Evolutionary conservation across 1,284 basidiomycete genomes (phyloP), one percentile per base, ranked within the genome.

Genomic region (Heterobasidion occidentale): DNA sequence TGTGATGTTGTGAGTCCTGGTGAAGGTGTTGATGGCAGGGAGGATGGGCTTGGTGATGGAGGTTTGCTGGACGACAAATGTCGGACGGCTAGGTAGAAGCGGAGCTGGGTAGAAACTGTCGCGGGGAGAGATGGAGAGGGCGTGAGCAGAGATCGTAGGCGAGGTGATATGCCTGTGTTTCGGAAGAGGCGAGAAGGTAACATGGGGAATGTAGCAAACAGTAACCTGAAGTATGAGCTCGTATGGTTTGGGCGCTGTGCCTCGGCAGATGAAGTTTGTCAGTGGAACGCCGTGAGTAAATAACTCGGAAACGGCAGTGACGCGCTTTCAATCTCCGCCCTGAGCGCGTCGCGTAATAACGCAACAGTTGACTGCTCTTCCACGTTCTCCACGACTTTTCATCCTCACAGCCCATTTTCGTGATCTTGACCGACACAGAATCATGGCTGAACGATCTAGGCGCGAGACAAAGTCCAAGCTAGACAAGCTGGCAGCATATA

Each of bases 301-400:
- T 14, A 19, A 20, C 14, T 6, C 44, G 35, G 20, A 45, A 17
- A 33, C 19, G 36, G 49, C 9, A 53, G 48, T 53, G 66, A 47
- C 77, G 76, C 65, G 73, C 74, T 63, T 75, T 76, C 60, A 74
- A 79, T 72, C 74, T 71, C 59, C 58, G 71, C 58, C 53, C 44
- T n/a, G 63, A 67, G 11, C 38, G 38, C 38, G 65, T 64, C 65
- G 68, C 62, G 67, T 27, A 27, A 27, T 27, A 27, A 27, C 27
- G 27, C 5, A 27, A 4, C 27, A 27, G 27, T 27, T 27, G 27
- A 27, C 27, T 27, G 27, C 27, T 27, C 27, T 27, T 27, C 27
- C 27, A 27, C 27, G 27, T 6, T 27, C 27, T 27, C 27, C 27
- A 27, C 27, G 27, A 27, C 27, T 49, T 52, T 57, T 36, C 19